phyloP scores from a whole-genome alignment of 2,329 filamentous ascomycete species.

The Aureobasidium vineae region DNA sequence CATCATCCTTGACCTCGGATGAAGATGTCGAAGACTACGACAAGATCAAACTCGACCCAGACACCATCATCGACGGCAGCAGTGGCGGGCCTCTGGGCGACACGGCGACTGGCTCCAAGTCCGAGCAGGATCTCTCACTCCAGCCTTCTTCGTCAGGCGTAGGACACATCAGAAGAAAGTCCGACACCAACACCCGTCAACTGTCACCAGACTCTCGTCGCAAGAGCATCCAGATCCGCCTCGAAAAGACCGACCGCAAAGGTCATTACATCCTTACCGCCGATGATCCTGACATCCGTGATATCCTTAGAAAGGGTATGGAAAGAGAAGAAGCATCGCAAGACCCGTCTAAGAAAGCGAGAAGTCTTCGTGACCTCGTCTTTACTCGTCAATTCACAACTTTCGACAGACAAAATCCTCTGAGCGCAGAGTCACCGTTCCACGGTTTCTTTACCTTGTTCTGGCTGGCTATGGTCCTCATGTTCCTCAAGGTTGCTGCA shows the following conservation, averaged over 20 bases:
- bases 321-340: slow-evolving; percentile 43
- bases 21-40: slow-evolving; percentile 47
- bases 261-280: slow-evolving; percentile 51
- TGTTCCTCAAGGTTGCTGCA: slow-evolving; percentile 64
- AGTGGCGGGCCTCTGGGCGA: slow-evolving; percentile 23
- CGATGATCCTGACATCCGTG: slow-evolving; percentile 51
- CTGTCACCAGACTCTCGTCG: slow-evolving; percentile 29
- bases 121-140: slow-evolving; percentile 12
- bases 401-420: slow-evolving; percentile 70
- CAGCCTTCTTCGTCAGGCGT: slow-evolving; percentile 6
- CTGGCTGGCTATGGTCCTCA: slow-evolving; percentile 67
- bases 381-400: slow-evolving; percentile 72
- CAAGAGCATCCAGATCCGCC: slow-evolving; percentile 48
- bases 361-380: slow-evolving; percentile 56
- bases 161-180: slow-evolving; percentile 25
- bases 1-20: slow-evolving; percentile 29
- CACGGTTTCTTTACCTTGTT: slow-evolving; percentile 78
- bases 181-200: slow-evolving; percentile 19
- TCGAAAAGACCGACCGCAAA: slow-evolving; percentile 48
- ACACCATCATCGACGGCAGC: slow-evolving; percentile 40
- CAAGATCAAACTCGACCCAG: slow-evolving; percentile 40
- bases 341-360: slow-evolving; percentile 37
- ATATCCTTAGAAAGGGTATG: slow-evolving; percentile 47
- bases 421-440: slow-evolving; percentile 65
- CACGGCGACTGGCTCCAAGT: neutral